Base-by-base conservation (phyloP, 352 stramenopile species). In the Phytophthora boehmeriae region DNA sequence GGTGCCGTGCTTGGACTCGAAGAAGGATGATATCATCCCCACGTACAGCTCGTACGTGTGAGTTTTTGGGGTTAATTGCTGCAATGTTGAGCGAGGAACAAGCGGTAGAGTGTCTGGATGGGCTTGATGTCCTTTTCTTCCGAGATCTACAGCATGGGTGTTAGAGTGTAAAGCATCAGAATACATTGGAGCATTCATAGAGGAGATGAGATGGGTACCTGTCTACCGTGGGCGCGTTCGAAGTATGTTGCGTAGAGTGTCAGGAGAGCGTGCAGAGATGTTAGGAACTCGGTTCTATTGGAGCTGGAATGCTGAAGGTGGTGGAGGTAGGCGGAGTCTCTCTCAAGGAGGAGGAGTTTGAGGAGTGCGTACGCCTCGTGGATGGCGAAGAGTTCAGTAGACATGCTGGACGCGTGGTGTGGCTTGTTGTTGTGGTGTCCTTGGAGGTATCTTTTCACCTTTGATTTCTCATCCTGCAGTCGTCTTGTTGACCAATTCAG, bases 21-120 rank as follows among this genome's bases (percentile, higher is more conserved):
- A 93, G 67, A 93, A 93, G 67, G 86, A 83, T 25, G 84, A 93
- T 48, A 68, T 91, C 20, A 90, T 91, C 44, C 81, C 79, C 3
- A 87, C 73, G 1, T 85, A 93, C 66, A 83, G 73, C 38, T 75
- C 57, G 38, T 86, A 76, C 56, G 48, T 90, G 42, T 90, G 68
- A 30, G 25, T 20, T 58, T 48, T 65, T 20, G 57, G 8, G 3
- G 23, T 23, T 49, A 45, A 20, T 17, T 59, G 50, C 25, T 54
- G 39, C 41, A 11, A 23, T 45, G 28, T 9, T 72, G 69, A 25
- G 55, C 41, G 36, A 76, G 22, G 51, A 83, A 83, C 25, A 68
- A 55, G 23, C 59, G 45, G 55, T 83, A 85, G 63, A 81, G 61
- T 44, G 68, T 62, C 41, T 64, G 41, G 22, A 85, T 59, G 6